phyloP scores from a whole-genome alignment of 306 rosid genomes.

The Inga leiocalycina region DNA sequence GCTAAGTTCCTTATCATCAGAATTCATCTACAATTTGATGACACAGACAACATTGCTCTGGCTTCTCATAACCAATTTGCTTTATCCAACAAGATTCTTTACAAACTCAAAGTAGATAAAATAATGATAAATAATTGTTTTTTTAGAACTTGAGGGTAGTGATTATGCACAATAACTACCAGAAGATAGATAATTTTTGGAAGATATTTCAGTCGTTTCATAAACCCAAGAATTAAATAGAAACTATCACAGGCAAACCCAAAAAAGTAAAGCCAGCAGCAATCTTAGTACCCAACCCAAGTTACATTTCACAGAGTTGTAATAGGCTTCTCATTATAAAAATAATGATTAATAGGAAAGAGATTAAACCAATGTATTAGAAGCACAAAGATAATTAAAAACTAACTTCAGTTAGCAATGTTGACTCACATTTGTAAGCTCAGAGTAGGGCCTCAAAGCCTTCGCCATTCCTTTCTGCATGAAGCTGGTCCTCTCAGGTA shows the following conservation, averaged over 20 bases:
- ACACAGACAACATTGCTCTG: neutral
- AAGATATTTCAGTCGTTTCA: neutral
- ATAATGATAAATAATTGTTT: neutral
- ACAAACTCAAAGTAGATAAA: neutral
- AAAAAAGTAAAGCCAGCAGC: neutral
- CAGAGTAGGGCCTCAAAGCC: conserved; percentile 92
- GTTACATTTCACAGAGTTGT: neutral
- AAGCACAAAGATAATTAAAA: conserved; percentile 4
- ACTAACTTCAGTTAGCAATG: conserved; percentile 11
- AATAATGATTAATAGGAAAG: neutral
- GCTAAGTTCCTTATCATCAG: neutral
- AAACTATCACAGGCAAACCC: neutral
- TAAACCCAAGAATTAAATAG: neutral
- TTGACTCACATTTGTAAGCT: conserved; percentile 89
- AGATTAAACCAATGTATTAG: neutral
- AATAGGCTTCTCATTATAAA: neutral
- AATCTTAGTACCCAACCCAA: neutral
- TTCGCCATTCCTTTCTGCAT: conserved; percentile 97
- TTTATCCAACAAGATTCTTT: neutral
- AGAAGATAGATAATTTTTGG: neutral
- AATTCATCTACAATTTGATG: neutral
- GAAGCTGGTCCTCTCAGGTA: conserved; percentile 95
- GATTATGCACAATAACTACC: no score
- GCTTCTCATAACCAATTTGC: neutral
- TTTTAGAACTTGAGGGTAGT: neutral